These are phyloP conservation scores for Botrytis paeoniae DNA, from an alignment of 2,329 filamentous ascomycete genomes.

Conservation along the genomic window DNA sequence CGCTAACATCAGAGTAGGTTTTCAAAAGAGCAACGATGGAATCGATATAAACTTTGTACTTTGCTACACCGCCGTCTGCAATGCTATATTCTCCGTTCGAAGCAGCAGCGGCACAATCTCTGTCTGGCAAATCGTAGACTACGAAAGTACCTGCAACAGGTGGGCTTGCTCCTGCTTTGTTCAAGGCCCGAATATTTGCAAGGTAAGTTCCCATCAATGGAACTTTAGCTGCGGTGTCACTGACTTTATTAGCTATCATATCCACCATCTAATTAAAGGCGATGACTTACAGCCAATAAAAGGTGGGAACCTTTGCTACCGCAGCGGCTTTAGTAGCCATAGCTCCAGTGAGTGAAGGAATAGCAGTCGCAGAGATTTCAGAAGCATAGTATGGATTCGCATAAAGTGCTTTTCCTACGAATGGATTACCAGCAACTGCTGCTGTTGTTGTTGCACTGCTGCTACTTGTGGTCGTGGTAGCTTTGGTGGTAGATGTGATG, in stretches of 20 bases:
- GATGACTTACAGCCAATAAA: conserved; percentile 49
- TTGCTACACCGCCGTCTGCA: conserved; percentile 46
- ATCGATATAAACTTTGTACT: conserved; percentile 55
- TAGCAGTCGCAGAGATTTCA: conserved; percentile 52
- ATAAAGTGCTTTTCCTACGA: conserved; percentile 49
- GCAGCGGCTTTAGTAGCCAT: conserved; percentile 49
- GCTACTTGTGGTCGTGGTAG: conserved; percentile 17
- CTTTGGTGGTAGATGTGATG: conserved; percentile 10
- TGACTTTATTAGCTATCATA: conserved; percentile 13
- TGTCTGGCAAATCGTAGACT: conserved; percentile 61
- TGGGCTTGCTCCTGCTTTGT: conserved; percentile 47
- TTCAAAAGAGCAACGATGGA: conserved; percentile 52
- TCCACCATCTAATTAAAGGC: background rate
- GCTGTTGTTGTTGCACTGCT: conserved; percentile 27
- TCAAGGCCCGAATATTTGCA: conserved; percentile 46
- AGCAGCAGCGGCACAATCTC: conserved; percentile 60
- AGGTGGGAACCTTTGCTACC: conserved; percentile 50
- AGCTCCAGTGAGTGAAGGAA: conserved; percentile 58
- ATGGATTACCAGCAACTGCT: conserved; percentile 51
- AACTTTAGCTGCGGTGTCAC: conserved; percentile 48
- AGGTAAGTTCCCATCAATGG: conserved; percentile 48
- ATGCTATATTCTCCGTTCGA: conserved; percentile 61
- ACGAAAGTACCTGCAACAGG: conserved; percentile 52
- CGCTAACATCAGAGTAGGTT: conserved; percentile 50
- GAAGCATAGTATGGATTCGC: conserved; percentile 53